These are phyloP conservation scores for Clonostachys byssicola DNA, from an alignment of 2,329 filamentous ascomycete genomes.

Conservation along the genomic window DNA sequence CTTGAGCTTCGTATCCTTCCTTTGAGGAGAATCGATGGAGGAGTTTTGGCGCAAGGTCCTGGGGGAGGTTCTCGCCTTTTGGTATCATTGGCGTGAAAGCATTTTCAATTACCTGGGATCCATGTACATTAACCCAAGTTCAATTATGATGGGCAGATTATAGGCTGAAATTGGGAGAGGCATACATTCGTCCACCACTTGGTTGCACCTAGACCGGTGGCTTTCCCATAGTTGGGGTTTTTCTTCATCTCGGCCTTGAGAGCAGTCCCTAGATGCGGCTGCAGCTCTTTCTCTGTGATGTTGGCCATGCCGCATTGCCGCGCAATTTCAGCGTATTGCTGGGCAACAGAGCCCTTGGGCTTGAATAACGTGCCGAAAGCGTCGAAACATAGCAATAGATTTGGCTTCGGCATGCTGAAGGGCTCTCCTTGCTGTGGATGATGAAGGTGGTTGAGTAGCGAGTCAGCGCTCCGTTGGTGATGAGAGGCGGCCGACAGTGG, in stretches of 20 bases:
- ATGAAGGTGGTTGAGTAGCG: too few relatives aligned
- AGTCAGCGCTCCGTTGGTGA: too few relatives aligned
- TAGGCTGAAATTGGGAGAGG: background rate
- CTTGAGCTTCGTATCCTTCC: constrained; percentile 45
- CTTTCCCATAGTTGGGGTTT: constrained; percentile 57
- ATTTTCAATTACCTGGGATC: constrained; percentile 42
- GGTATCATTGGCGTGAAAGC: constrained; percentile 41
- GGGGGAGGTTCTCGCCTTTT: constrained; percentile 27
- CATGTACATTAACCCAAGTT: too few relatives aligned
- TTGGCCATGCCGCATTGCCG: constrained; percentile 39
- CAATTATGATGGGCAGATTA: too few relatives aligned
- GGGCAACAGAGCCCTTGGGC: constrained; percentile 41
- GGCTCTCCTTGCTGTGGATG: too few relatives aligned
- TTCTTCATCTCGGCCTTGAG: constrained; percentile 38
- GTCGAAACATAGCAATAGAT: constrained; percentile 55
- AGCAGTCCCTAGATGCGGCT: constrained; percentile 26
- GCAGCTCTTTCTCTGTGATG: constrained; percentile 33
- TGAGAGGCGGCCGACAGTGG: too few relatives aligned
- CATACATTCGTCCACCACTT: constrained; percentile 58
- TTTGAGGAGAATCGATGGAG: constrained; percentile 47
- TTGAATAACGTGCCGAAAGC: constrained; percentile 62
- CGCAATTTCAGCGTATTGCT: constrained; percentile 51
- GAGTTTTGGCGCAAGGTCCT: constrained; percentile 39
- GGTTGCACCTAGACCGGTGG: constrained; percentile 41
- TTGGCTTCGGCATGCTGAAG: constrained; percentile 11